Evolutionary conservation across 352 stramenopile species (phyloP).

Genomic region (Pythium brachiatum): DNA sequence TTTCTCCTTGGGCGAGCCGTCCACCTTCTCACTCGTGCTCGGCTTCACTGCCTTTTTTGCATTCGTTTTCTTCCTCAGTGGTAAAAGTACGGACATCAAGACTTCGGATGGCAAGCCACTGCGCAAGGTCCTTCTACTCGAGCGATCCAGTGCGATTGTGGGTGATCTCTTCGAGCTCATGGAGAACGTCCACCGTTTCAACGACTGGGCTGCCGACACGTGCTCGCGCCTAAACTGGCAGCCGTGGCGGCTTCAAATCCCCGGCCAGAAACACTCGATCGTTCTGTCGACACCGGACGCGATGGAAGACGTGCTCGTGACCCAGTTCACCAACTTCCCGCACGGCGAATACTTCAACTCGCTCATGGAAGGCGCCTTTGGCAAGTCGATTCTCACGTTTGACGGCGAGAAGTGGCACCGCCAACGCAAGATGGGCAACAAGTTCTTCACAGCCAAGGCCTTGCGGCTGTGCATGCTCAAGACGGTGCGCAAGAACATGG

Average conservation of each 20-base stretch:
- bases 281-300: slow-evolving; percentile 26
- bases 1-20: no score
- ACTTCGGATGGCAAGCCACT: no score
- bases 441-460: slow-evolving; percentile 33
- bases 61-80: no score
- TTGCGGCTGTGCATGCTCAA: slow-evolving; percentile 25
- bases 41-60: no score
- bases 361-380: slow-evolving; percentile 23
- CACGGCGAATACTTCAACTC: slow-evolving; percentile 20
- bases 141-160: slow-evolving; percentile 30
- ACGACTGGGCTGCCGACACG: slow-evolving; percentile 45
- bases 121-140: neutral
- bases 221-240: slow-evolving; percentile 6
- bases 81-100: no score
- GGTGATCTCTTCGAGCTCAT: slow-evolving; percentile 35
- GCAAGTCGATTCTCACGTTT: slow-evolving; percentile 21
- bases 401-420: slow-evolving; percentile 32
- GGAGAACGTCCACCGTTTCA: slow-evolving; percentile 28
- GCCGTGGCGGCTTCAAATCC: slow-evolving; percentile 23
- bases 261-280: slow-evolving; percentile 17
- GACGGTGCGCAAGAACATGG: slow-evolving; percentile 17
- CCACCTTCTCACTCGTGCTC: no score
- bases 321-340: slow-evolving; percentile 28
- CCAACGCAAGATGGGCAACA: slow-evolving; percentile 28
- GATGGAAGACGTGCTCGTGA: slow-evolving; percentile 32